A percentile compares a stretch with the other conserved stretches of the same genome.
Evolutionary conservation across 1,284 basidiomycete species (phyloP).

Genomic region (Termitomyces sp.): DNA sequence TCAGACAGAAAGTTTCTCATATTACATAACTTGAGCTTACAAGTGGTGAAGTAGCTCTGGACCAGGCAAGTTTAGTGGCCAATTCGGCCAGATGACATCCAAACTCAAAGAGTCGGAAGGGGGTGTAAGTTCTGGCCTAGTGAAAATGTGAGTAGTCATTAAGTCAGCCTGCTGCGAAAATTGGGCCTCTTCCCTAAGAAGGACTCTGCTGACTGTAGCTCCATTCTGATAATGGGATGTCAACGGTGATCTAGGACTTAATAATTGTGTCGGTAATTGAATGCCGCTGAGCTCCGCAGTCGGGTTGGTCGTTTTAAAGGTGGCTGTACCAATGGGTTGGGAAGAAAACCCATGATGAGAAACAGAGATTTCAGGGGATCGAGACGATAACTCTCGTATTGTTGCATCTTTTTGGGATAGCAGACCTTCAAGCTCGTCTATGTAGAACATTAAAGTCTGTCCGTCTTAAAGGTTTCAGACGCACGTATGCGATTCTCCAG

Average conservation of each 20-base stretch:
- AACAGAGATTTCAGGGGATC: neutral
- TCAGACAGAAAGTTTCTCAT: neutral
- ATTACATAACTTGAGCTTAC: slow-evolving; percentile 34
- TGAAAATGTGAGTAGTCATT: slow-evolving; percentile 6
- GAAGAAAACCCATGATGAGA: slow-evolving; percentile 1
- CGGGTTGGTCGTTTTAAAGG: slow-evolving; percentile 3
- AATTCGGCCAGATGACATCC: slow-evolving; percentile 53
- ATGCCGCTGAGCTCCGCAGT: slow-evolving; percentile 9
- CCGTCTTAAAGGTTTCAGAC: slow-evolving; percentile 24
- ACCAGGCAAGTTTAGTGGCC: slow-evolving; percentile 59
- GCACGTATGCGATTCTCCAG: slow-evolving; percentile 63
- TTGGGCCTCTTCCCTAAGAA: slow-evolving; percentile 17
- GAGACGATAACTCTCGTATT: slow-evolving; percentile 11
- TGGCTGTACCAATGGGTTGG: neutral
- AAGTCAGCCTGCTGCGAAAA: slow-evolving; percentile 22
- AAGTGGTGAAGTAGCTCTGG: slow-evolving; percentile 58
- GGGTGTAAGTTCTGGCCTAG: neutral
- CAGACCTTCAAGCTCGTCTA: slow-evolving; percentile 60
- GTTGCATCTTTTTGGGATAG: slow-evolving; percentile 37
- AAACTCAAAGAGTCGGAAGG: slow-evolving; percentile 21
- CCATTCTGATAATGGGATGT: slow-evolving; percentile 12
- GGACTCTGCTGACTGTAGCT: neutral
- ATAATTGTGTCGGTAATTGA: slow-evolving; percentile 3
- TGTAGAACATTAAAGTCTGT: slow-evolving; percentile 3
- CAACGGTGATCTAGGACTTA: slow-evolving; percentile 7